These are phyloP conservation scores for Kickxella alabastrina DNA, from an alignment of 192 early-diverging fungal species.

Conservation along the genomic window DNA sequence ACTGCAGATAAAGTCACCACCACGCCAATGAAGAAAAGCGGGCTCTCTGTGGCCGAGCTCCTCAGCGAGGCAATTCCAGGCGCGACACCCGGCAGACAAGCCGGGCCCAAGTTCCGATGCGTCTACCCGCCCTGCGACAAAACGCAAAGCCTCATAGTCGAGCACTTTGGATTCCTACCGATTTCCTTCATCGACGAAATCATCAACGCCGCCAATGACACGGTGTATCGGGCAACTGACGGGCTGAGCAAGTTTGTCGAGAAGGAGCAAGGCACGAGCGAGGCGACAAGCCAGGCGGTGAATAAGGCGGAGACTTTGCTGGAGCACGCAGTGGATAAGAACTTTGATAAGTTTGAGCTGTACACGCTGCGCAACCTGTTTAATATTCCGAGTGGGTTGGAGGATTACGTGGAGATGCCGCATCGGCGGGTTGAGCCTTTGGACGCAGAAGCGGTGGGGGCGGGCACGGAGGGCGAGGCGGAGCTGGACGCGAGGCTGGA, in stretches of 20 bases:
- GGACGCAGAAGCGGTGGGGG: slow-evolving; percentile 7
- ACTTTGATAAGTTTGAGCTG: slow-evolving; percentile 81
- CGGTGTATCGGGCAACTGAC: slow-evolving; percentile 66
- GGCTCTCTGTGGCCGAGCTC: too few species aligned
- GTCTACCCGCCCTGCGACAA: slow-evolving; percentile 48
- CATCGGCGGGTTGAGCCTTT: slow-evolving; percentile 21
- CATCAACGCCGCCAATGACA: slow-evolving; percentile 71
- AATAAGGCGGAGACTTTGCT: slow-evolving; percentile 72
- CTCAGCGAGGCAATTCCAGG: slow-evolving; percentile 31
- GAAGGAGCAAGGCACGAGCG: slow-evolving; percentile 50
- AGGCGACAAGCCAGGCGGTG: slow-evolving; percentile 56
- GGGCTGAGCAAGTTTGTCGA: slow-evolving; percentile 68
- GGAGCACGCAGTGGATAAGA: slow-evolving; percentile 73
- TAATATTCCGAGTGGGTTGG: slow-evolving; percentile 54
- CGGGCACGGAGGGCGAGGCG: slow-evolving; percentile 39
- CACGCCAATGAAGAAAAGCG: slow-evolving; percentile 16
- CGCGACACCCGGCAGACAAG: slow-evolving; percentile 34
- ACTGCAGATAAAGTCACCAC: neutral
- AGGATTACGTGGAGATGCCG: slow-evolving; percentile 40
- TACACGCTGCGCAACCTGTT: slow-evolving; percentile 75
- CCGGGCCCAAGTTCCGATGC: slow-evolving; percentile 29
- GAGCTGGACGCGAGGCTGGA: slow-evolving; percentile 39
- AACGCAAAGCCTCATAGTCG: slow-evolving; percentile 55
- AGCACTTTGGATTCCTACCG: slow-evolving; percentile 79
- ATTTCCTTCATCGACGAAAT: slow-evolving; percentile 80